Base-by-base conservation (phyloP, 2,329 filamentous ascomycete genomes). In the Penicillium sp. region DNA sequence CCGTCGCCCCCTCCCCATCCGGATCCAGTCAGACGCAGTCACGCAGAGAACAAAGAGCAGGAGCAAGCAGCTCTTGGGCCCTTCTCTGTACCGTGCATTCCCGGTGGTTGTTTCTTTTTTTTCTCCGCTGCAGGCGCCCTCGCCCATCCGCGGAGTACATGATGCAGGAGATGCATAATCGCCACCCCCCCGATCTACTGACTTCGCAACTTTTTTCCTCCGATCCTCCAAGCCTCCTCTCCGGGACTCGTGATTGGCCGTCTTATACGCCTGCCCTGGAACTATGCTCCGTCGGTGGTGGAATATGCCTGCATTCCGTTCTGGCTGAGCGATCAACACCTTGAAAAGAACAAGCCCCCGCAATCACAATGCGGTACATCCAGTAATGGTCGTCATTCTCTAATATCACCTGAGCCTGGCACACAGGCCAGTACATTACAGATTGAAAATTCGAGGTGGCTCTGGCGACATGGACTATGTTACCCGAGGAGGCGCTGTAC, bases 131-230 rank as follows among this genome's bases (percentile, higher is more conserved):
- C 63, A 66, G 58, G 54, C 55, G 42, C 47, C 47, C 45, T 62
- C 59, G n/a, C 52, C 57, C 56, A 62, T 63, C 65, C 59, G 49
- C 38, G 66, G 65, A 68, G 62, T 67, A 65, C 64, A 69, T 69
- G 65, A 69, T 67, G 65, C 65, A 67, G 58, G 51, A 61, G 60
- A 61, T 66, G 65, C 66, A 67, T 67, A 63, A 64, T 67, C 57
- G 61, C 64, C 63, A 61, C 64, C 60, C 59, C 60, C 59, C 52
- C 61, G 54, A 63, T 61, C 58, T 60, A 42, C 45, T 45, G 22
- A 28, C 7, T 28, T 41, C 11, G 15, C 8, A 11, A 52, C 62
- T 62, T 43, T 61, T 58, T 60, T 62, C 51, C 61, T 66, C 63
- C 65, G 63, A 68, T 64, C 59, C 35, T 57, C 41, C 31, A 31